phyloP scores from a whole-genome alignment of 2,329 filamentous ascomycete genomes.

The Diaporthe eres region DNA sequence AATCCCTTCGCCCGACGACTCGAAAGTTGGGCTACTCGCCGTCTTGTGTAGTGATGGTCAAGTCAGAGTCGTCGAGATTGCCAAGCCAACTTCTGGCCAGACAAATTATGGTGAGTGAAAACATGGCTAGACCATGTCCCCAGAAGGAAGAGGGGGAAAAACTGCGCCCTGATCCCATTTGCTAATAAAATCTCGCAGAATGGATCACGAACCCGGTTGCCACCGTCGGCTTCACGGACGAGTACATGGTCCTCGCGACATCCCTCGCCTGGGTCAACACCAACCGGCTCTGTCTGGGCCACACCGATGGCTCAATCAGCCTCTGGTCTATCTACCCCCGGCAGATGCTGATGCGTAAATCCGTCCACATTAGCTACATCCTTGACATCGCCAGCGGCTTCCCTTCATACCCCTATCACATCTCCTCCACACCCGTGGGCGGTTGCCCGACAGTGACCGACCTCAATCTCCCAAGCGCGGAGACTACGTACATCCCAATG shows the following conservation, averaged over 20 bases:
- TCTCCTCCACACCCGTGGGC: constrained; percentile 69
- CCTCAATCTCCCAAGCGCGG: constrained; percentile 64
- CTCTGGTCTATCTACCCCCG: constrained; percentile 69
- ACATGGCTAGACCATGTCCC: background rate
- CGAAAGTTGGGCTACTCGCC: constrained; percentile 59
- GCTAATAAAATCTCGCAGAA: constrained; percentile 52
- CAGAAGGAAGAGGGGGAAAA: background rate
- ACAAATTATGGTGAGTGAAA: constrained; percentile 57
- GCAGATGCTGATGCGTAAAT: constrained; percentile 64
- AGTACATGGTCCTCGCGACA: constrained; percentile 64
- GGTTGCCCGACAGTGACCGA: constrained; percentile 68
- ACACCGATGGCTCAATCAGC: constrained; percentile 69
- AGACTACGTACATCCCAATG: constrained; percentile 67
- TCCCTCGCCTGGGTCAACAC: constrained; percentile 68
- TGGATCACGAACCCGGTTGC: constrained; percentile 61
- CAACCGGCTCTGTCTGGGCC: constrained; percentile 69
- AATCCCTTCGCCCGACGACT: constrained; percentile 50
- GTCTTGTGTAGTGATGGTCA: constrained; percentile 66
- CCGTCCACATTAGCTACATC: constrained; percentile 67
- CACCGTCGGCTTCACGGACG: constrained; percentile 59
- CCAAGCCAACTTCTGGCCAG: constrained; percentile 49
- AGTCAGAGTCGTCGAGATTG: constrained; percentile 62
- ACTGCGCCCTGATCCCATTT: background rate
- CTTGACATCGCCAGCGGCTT: constrained; percentile 70
- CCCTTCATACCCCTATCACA: constrained; percentile 68